These are phyloP conservation scores for Erodium maritimum DNA, from an alignment of 345 rosid genomes.

Conservation along the genomic window DNA sequence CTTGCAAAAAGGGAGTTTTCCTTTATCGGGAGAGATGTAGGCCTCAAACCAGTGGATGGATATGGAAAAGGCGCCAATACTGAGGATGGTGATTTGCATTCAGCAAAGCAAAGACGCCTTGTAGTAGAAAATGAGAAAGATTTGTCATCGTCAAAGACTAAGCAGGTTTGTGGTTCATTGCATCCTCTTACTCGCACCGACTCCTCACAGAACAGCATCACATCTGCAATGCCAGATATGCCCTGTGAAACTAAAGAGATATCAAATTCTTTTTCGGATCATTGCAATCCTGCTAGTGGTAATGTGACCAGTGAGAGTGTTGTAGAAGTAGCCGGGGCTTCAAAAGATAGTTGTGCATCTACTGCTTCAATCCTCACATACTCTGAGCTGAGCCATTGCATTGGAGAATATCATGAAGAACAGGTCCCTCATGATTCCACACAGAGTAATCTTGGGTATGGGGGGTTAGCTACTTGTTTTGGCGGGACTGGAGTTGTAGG, in stretches of 20 bases:
- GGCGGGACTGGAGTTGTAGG: slow-evolving; percentile 17
- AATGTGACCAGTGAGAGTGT: slow-evolving; percentile 13
- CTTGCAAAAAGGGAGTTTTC: slow-evolving; percentile 38
- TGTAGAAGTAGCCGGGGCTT: slow-evolving; percentile 15
- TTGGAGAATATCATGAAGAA: slow-evolving; percentile 6
- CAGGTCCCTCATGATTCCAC: too few relatives aligned
- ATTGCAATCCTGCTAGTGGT: slow-evolving; percentile 5
- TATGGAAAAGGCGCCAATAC: slow-evolving; percentile 10
- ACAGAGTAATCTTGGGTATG: too few relatives aligned
- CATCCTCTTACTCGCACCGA: background rate
- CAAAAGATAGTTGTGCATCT: slow-evolving; percentile 24
- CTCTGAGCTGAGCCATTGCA: slow-evolving; percentile 10
- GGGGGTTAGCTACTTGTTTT: slow-evolving; percentile 7
- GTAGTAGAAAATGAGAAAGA: slow-evolving; percentile 32
- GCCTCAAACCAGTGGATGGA: slow-evolving; percentile 24
- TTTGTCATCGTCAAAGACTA: slow-evolving; percentile 7
- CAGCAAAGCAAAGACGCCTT: slow-evolving; percentile 27
- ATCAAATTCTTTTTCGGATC: slow-evolving; percentile 10
- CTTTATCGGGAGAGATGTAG: slow-evolving; percentile 20
- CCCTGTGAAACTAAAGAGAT: slow-evolving; percentile 21
- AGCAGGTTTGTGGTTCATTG: slow-evolving; percentile 14
- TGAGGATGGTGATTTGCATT: slow-evolving; percentile 16
- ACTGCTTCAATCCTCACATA: slow-evolving; percentile 18
- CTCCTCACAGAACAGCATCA: slow-evolving; percentile 4
- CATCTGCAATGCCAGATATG: slow-evolving; percentile 10